These are phyloP conservation scores for Penicillium sp. DNA, from an alignment of 2,329 filamentous ascomycete species.

Conservation along the genomic window DNA sequence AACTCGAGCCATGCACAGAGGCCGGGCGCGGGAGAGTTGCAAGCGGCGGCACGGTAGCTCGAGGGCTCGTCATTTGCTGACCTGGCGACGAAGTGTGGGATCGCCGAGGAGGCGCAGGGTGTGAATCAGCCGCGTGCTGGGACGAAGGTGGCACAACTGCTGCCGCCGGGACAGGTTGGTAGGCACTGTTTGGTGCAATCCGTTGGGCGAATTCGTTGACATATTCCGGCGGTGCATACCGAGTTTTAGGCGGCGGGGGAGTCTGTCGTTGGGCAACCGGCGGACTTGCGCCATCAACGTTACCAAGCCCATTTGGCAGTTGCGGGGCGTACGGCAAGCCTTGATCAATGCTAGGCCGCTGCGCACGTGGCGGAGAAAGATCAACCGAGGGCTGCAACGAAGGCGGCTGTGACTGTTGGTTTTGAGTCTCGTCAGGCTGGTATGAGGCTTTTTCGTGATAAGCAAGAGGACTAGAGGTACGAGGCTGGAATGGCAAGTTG, in stretches of 20 bases:
- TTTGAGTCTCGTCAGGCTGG: slow-evolving; percentile 27
- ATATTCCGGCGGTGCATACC: slow-evolving; percentile 38
- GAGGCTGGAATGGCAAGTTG: slow-evolving; percentile 59
- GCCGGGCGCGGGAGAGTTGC: slow-evolving; percentile 56
- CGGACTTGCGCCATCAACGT: slow-evolving; percentile 12
- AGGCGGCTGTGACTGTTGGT: slow-evolving; percentile 21
- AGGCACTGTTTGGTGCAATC: slow-evolving; percentile 24
- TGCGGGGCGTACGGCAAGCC: slow-evolving; percentile 18
- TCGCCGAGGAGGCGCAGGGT: slow-evolving; percentile 48
- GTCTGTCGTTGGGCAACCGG: slow-evolving; percentile 22
- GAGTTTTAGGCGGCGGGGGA: slow-evolving; percentile 33
- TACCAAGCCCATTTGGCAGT: slow-evolving; percentile 6
- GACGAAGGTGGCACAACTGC: slow-evolving; percentile 25
- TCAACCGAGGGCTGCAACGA: slow-evolving; percentile 29
- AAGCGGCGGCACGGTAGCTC: slow-evolving; percentile 43
- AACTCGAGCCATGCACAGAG: slow-evolving; percentile 54
- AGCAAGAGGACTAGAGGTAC: slow-evolving; percentile 66
- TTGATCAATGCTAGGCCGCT: slow-evolving; percentile 26
- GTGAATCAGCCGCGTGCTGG: slow-evolving; percentile 24
- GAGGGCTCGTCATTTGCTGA: slow-evolving; percentile 53
- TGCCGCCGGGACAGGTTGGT: slow-evolving; percentile 16
- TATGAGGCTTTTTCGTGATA: slow-evolving; percentile 48
- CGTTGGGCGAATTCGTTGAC: slow-evolving; percentile 36
- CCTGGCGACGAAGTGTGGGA: slow-evolving; percentile 63
- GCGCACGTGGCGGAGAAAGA: slow-evolving; percentile 26